Evolutionary conservation across 2,329 filamentous ascomycete species (phyloP).

Genomic region (Claviceps spartinae): DNA sequence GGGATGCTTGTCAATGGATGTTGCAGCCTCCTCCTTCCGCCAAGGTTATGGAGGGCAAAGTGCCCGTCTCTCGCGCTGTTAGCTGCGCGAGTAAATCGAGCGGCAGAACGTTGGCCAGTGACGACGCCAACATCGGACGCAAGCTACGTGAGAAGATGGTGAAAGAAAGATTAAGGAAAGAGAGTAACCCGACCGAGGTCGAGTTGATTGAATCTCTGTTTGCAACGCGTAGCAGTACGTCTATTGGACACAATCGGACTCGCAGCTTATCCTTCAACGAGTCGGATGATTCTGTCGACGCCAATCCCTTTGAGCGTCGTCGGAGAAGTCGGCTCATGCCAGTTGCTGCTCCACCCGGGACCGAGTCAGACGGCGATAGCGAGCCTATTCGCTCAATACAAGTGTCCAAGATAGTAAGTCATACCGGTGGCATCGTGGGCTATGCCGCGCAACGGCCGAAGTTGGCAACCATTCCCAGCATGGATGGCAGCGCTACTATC

Average conservation of each 20-base stretch:
- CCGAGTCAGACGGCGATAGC: constrained; percentile 21
- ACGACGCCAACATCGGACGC: constrained; percentile 29
- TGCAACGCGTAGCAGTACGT: constrained; percentile 17
- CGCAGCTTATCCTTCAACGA: constrained; percentile 26
- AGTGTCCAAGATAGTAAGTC: constrained; percentile 14
- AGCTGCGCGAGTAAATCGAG: constrained; percentile 42
- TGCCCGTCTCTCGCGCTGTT: constrained; percentile 49
- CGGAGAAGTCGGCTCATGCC: constrained; percentile 15
- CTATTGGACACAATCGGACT: constrained; percentile 19
- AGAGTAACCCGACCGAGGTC: constrained; percentile 26
- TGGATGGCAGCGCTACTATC: constrained; percentile 18
- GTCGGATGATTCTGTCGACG: constrained; percentile 21
- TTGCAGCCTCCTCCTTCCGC: constrained; percentile 81
- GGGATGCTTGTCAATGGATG: constrained; percentile 76
- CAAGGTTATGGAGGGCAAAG: constrained; percentile 81
- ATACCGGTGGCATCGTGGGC: constrained; percentile 12
- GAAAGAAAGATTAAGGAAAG: constrained; percentile 32
- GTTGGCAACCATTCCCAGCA: constrained; percentile 33
- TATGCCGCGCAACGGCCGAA: constrained; percentile 29
- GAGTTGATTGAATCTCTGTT: constrained; percentile 31
- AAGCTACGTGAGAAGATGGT: constrained; percentile 31
- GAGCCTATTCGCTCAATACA: constrained; percentile 14
- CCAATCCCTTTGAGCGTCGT: constrained; percentile 14
- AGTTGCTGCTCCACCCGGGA: constrained; percentile 16
- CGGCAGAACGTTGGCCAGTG: constrained; percentile 27